These are phyloP conservation scores for Tetrahymena thermophila DNA, from an alignment of 73 alveolate genomes.

Conservation along the genomic window DNA sequence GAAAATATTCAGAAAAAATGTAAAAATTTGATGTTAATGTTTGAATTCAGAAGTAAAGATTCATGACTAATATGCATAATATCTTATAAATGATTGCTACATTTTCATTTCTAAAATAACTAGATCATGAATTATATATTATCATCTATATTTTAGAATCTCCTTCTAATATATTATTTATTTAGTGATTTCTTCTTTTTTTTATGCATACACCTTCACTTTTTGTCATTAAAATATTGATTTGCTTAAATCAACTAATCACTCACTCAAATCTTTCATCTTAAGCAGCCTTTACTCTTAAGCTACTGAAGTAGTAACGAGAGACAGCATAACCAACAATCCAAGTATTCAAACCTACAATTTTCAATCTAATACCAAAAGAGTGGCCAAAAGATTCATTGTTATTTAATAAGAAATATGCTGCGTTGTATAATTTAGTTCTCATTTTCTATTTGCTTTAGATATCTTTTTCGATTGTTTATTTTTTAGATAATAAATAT, in stretches of 20 bases:
- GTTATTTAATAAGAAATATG: conserved; percentile 28
- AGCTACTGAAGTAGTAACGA: conserved; percentile 30
- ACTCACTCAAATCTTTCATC: not conserved
- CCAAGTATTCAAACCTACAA: conserved; percentile 28
- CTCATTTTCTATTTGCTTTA: conserved; percentile 6
- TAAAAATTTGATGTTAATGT: not conserved
- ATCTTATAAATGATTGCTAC: not conserved
- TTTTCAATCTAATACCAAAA: conserved; percentile 41
- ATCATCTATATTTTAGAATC: not conserved
- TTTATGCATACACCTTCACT: not conserved
- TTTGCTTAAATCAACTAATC: not conserved
- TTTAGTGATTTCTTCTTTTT: not conserved
- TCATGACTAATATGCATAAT: not conserved
- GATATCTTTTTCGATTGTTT: not conserved
- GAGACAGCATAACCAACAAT: conserved; percentile 25
- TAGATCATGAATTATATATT: not conserved
- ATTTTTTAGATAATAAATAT: not conserved
- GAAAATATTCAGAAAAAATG: not conserved
- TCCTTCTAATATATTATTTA: not conserved
- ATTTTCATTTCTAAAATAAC: not conserved
- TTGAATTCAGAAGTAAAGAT: not conserved
- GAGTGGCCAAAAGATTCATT: conserved; percentile 32
- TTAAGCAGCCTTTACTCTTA: conserved; percentile 14
- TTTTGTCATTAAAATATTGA: not conserved
- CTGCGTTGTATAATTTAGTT: conserved; percentile 32